phyloP scores from a whole-genome alignment of 108 stramenopile genomes.

The Nitzschia putrida region DNA sequence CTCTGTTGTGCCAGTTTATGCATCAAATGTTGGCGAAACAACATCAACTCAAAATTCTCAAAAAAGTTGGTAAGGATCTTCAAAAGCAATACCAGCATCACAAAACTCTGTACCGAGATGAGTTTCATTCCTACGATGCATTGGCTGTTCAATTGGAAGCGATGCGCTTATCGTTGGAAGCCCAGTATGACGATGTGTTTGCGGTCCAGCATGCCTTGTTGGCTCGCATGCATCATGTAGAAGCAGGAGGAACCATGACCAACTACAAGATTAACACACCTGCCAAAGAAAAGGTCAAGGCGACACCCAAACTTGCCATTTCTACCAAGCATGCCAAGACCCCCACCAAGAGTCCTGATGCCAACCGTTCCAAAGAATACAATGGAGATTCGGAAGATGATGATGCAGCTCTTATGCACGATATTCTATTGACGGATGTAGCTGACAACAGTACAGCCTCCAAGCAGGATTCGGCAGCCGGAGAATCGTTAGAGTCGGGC shows the following conservation, averaged over 20 bases:
- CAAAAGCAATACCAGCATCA: constrained; percentile 5
- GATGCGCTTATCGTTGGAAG: constrained; percentile 19
- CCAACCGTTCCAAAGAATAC: background rate
- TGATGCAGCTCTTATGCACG: constrained; percentile 14
- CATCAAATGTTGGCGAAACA: constrained; percentile 41
- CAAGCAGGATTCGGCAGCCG: background rate
- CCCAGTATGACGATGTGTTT: constrained; percentile 31
- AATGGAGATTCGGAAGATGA: constrained; percentile 4
- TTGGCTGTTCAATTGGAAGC: constrained; percentile 27
- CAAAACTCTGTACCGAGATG: constrained; percentile 10
- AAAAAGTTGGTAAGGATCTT: constrained; percentile 19
- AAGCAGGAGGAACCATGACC: constrained; percentile 22
- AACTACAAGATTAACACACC: constrained; percentile 22
- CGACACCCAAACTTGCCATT: background rate
- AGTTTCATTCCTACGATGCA: constrained; percentile 28
- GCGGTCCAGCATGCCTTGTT: constrained; percentile 20
- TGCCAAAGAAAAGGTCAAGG: background rate
- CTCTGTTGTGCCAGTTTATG: constrained; percentile 30
- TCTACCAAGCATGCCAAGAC: constrained; percentile 6
- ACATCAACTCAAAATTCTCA: constrained; percentile 36
- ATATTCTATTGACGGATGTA: background rate
- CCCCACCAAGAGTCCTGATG: background rate
- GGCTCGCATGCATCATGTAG: constrained; percentile 13
- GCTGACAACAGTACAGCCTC: background rate
- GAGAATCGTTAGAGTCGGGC: too few relatives aligned